A percentile compares a stretch with the other conserved stretches of the same genome.
phyloP scores from a whole-genome alignment of 257 asterid genomes.

The Capsicum rhomboideum region DNA sequence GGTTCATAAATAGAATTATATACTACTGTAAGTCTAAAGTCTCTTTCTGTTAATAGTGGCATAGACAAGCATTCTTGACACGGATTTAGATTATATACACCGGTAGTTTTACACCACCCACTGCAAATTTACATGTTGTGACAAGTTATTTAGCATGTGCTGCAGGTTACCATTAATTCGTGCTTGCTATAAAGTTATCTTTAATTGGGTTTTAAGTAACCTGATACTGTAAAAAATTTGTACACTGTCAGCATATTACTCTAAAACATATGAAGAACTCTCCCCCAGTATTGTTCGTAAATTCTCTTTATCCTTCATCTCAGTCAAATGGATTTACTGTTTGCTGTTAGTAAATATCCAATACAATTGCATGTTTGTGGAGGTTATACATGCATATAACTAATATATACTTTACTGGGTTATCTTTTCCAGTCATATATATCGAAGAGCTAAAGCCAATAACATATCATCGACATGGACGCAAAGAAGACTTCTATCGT shows the following conservation, averaged over 20 bases:
- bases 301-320: neutral
- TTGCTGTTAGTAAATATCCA: neutral
- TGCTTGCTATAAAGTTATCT: too few species aligned
- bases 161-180: too few species aligned
- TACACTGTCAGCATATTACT: too few species aligned
- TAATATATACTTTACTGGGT: neutral
- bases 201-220: too few species aligned
- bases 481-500: neutral
- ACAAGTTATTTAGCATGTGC: too few species aligned
- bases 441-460: slow-evolving; percentile 12
- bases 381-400: neutral
- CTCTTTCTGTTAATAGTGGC: neutral
- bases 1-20: slow-evolving; percentile 17
- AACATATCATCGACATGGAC: too few species aligned
- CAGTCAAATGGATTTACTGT: neutral
- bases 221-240: too few species aligned
- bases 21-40: slow-evolving; percentile 23
- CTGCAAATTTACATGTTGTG: too few species aligned
- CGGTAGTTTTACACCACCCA: neutral
- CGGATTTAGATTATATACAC: neutral
- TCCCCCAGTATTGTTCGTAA: too few species aligned
- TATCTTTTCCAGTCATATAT: slow-evolving; percentile 11
- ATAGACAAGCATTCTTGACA: neutral
- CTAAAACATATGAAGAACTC: too few species aligned
- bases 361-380: neutral